Conservation (phyloP, 768 basidiomycete genomes). For the Rhodotorula paludigena region DNA sequence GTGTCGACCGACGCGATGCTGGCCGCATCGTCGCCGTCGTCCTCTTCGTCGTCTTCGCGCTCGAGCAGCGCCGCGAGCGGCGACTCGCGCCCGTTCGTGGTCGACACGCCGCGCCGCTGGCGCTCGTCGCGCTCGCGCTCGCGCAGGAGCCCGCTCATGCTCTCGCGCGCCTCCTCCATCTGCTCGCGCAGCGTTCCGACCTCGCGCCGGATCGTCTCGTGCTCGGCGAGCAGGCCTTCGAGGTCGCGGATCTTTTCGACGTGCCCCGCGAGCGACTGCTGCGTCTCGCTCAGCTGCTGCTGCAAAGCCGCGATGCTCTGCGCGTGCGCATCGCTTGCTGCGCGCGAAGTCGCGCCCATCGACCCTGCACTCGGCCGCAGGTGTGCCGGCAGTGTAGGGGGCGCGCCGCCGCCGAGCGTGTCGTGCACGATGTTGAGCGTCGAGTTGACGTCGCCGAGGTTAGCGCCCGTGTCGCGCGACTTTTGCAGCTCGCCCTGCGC, state of each 20-base stretch:
- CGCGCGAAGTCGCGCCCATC: constrained; percentile 39
- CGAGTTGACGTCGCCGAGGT: constrained; percentile 68
- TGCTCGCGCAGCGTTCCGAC: constrained; percentile 51
- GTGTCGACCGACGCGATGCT: constrained; percentile 36
- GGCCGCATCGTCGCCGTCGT: constrained; percentile 51
- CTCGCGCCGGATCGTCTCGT: constrained; percentile 75
- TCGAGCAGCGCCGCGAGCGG: constrained; percentile 37
- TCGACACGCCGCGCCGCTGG: constrained; percentile 44
- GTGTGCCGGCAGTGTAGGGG: constrained; percentile 36
- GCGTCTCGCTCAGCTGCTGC: constrained; percentile 75
- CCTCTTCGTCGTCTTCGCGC: constrained; percentile 53
- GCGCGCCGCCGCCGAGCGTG: constrained; percentile 72
- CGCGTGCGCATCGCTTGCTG: constrained; percentile 33
- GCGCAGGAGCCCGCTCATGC: neutral
- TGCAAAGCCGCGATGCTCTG: constrained; percentile 64
- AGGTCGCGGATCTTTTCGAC: constrained; percentile 72
- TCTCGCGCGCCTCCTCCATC: constrained; percentile 56
- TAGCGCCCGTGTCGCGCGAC: constrained; percentile 84
- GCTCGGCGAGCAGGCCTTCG: constrained; percentile 73
- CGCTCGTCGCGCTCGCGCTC: constrained; percentile 49
- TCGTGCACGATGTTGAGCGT: constrained; percentile 89
- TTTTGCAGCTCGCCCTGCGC: constrained; percentile 77
- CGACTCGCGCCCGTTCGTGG: constrained; percentile 30
- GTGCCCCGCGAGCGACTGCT: constrained; percentile 67
- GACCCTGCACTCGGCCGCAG: constrained; percentile 37